Evolutionary conservation across 2,329 filamentous ascomycete species (phyloP), one percentile per base, ranked within the genome.

Genomic region (Neurospora crassa): DNA sequence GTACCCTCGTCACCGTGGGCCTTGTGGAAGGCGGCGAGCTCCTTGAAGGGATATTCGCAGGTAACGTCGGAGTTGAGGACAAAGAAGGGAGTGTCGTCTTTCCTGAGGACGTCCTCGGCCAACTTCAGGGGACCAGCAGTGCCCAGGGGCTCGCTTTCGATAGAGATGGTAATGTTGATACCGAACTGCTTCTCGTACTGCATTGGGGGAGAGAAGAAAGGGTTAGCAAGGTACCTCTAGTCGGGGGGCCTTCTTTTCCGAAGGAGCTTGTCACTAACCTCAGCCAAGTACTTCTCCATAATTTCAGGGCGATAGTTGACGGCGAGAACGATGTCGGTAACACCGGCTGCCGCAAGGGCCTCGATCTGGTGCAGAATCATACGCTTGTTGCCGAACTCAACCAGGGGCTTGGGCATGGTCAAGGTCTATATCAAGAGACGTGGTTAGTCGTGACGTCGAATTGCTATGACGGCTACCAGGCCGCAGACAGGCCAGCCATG

Each of bases 321-420:
- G 74, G 96, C 95, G 72, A 99, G 89, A 71, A 99, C 95, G 79
- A 99, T 97, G 84, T 98, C 94, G 74, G 93, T 98, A 75, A 98
- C 96, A 81, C 95, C 95, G 72, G 94, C 95, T 73, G 90, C 91
- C 77, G 96, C 95, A 76, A 99, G 88, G 76, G 93, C 94, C 85
- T 97, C 94, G 78, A 99, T 93, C 84, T 99, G 95, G 84, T 98
- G 95, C 79, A 96, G 88, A 82, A 99, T 98, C 95, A 99, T 99
- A 81, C 94, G 96, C 85, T 96, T 95, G 88, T 99, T 99, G 80
- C 90, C 94, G 80, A 99, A 99, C 85, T 99, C 95, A 79, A 99
- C 96, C 77, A 99, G 88, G 76, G 96, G 95, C 84, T 98, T 99
- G 74, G 95, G 95, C 76, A 97, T 92, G 69, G 96, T 97, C 80